Percentiles rank a stretch among this genome's conserved stretches.
These are phyloP conservation scores for Venustampulla echinocandica DNA, from an alignment of 495 filamentous ascomycete genomes.

Conservation along the genomic window DNA sequence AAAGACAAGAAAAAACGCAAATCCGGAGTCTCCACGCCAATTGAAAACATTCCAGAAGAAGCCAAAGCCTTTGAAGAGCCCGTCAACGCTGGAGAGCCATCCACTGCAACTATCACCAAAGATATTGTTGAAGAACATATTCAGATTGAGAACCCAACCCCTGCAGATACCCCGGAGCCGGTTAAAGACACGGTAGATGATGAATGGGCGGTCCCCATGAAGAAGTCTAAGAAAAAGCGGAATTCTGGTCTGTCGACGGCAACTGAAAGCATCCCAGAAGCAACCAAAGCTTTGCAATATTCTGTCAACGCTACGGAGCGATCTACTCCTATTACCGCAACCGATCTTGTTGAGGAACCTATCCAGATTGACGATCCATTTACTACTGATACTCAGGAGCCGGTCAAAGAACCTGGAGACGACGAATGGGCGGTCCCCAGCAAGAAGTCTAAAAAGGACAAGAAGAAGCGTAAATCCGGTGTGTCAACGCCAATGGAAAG, in stretches of 20 bases:
- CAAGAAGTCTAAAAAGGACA: conserved; percentile 28
- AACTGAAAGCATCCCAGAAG: background rate
- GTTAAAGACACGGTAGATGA: background rate
- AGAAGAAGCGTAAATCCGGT: conserved; percentile 20
- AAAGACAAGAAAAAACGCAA: conserved; percentile 26
- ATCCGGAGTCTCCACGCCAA: conserved; percentile 8
- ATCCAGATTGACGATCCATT: background rate
- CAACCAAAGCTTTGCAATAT: background rate
- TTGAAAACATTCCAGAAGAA: background rate
- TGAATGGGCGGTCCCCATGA: conserved; percentile 8
- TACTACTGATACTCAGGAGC: background rate
- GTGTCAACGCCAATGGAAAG: conserved; percentile 6
- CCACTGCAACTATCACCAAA: background rate
- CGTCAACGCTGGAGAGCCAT: background rate
- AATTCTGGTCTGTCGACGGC: conserved; percentile 9
- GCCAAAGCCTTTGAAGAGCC: background rate
- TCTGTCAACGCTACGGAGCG: background rate
- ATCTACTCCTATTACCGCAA: background rate
- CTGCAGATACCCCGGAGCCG: no score
- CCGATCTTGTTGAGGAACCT: background rate
- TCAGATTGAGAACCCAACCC: background rate
- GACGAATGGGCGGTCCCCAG: conserved; percentile 5
- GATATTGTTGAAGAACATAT: background rate
- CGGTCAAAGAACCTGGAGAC: conserved; percentile 19
- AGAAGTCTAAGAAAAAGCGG: conserved; percentile 17